Evolutionary conservation across 345 rosid species (phyloP).

Genomic region (Pistacia vera): DNA sequence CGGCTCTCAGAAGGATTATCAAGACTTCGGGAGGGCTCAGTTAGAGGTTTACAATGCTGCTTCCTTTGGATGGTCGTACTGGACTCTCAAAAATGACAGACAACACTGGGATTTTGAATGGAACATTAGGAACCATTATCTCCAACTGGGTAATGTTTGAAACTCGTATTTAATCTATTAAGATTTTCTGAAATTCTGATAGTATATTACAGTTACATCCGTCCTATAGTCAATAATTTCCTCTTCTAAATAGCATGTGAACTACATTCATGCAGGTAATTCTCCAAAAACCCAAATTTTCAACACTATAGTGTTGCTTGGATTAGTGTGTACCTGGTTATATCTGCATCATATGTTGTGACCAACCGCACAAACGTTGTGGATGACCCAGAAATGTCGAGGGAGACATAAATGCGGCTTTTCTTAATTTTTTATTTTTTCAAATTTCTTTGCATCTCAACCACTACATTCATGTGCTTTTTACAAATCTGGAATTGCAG

Average conservation of each 20-base stretch:
- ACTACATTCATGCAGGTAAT: conserved; percentile 38
- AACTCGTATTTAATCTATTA: background rate
- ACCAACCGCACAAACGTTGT: background rate
- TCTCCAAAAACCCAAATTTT: conserved; percentile 30
- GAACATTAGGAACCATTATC: conserved; percentile 63
- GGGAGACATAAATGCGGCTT: conserved; percentile 15
- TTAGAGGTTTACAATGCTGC: conserved; percentile 63
- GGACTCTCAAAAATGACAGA: conserved; percentile 72
- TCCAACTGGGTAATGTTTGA: conserved; percentile 49
- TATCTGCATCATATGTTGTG: conserved; percentile 29
- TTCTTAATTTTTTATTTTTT: background rate
- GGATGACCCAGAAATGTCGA: conserved; percentile 12
- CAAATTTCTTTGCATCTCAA: background rate
- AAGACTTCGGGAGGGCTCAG: conserved; percentile 63
- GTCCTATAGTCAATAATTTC: background rate
- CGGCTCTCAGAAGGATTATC: conserved; percentile 61
- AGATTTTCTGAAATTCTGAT: background rate
- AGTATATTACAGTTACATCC: background rate
- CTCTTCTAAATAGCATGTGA: conserved; percentile 3
- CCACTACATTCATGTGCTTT: conserved; percentile 22
- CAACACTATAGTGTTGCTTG: conserved; percentile 28
- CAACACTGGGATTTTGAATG: conserved; percentile 86
- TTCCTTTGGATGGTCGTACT: conserved; percentile 81
- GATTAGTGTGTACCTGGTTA: conserved; percentile 29
- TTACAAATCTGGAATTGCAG: conserved; percentile 11